Percentiles rank a stretch among this genome's conserved stretches.
Evolutionary conservation across 2,329 filamentous ascomycete species (phyloP).

Genomic region (Magnaporthales sp.): DNA sequence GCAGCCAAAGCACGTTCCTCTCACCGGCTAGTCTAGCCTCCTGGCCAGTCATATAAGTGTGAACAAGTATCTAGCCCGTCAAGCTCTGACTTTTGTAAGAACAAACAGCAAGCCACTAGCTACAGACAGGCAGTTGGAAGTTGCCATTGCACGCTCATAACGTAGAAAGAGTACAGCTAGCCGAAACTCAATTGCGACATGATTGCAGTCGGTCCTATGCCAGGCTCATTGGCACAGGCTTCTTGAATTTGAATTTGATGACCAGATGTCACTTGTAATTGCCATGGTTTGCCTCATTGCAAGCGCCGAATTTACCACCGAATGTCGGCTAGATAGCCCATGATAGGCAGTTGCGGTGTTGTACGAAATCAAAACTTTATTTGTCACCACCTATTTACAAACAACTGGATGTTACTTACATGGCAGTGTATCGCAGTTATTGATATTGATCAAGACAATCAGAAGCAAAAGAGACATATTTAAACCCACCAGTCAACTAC

Average conservation of each 20-base stretch:
- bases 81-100: not conserved
- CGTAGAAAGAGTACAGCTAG: not conserved
- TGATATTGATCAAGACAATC: not conserved
- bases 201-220: not conserved
- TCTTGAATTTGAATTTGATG: not conserved
- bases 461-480: not conserved
- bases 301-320: not conserved
- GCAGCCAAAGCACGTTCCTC: not conserved
- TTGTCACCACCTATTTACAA: not conserved
- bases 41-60: not conserved
- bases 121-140: not conserved
- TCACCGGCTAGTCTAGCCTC: not conserved
- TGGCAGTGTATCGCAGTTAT: not conserved
- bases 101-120: not conserved
- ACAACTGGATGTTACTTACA: not conserved
- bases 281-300: not conserved
- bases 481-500: not conserved
- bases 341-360: not conserved
- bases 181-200: not conserved
- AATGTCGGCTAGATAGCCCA: not conserved
- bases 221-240: not conserved
- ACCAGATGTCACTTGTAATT: not conserved
- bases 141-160: not conserved
- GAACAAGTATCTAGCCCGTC: not conserved
- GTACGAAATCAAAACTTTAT: not conserved